Conservation (phyloP, 371 early-diverging fungal genomes). For the Lichtheimia hyalospora region DNA sequence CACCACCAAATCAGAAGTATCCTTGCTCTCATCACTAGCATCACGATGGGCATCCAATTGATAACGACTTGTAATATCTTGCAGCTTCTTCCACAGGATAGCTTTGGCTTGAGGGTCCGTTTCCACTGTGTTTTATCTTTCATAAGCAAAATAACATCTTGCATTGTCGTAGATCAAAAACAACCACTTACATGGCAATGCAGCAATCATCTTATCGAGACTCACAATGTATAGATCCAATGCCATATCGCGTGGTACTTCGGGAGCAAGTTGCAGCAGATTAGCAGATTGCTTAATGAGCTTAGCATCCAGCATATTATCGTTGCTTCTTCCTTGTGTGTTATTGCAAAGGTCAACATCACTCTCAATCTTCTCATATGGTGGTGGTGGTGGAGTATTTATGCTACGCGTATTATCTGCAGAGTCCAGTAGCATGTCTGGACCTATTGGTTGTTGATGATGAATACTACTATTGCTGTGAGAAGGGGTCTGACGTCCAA, state of each 20-base stretch:
- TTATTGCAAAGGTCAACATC: slow-evolving; percentile 2
- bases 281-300: slow-evolving; percentile 49
- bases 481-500: no score
- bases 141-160: background rate
- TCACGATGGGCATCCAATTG: slow-evolving; percentile 11
- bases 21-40: slow-evolving; percentile 1
- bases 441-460: no score
- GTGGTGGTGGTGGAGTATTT: slow-evolving; percentile 27
- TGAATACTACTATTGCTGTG: no score
- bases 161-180: background rate
- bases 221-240: slow-evolving; percentile 56
- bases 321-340: slow-evolving; percentile 8
- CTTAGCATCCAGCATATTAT: slow-evolving; percentile 31
- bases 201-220: slow-evolving; percentile 44
- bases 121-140: slow-evolving; percentile 33
- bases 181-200: slow-evolving; percentile 50
- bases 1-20: slow-evolving; percentile 39
- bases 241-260: slow-evolving; percentile 45
- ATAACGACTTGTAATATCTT: slow-evolving; percentile 21
- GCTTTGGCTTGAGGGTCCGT: slow-evolving; percentile 43
- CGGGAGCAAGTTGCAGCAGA: slow-evolving; percentile 45
- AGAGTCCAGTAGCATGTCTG: no score
- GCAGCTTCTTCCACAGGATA: slow-evolving; percentile 37
- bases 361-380: slow-evolving; percentile 29
- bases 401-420: no score